Percentiles rank a stretch among this genome's conserved stretches.
Evolutionary conservation across 1,284 basidiomycete species (phyloP).

Genomic region (Trichosporon coremiiforme): DNA sequence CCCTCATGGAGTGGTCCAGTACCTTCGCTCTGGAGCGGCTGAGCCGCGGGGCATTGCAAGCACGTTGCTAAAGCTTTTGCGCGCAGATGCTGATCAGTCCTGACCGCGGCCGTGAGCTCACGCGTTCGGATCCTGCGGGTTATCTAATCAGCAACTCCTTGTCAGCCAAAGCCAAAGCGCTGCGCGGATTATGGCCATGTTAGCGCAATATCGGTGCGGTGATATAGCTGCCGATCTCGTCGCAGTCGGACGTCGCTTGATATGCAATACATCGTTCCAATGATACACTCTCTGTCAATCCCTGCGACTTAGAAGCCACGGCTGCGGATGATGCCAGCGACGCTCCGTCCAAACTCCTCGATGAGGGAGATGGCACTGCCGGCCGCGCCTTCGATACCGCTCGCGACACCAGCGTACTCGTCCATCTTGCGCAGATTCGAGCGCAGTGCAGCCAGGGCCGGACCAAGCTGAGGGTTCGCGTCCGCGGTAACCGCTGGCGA

Average conservation of each 20-base stretch:
- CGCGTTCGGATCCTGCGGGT: background rate
- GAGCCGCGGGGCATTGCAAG: no score
- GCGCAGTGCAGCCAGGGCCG: slow-evolving; percentile 37
- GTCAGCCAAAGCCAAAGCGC: no score
- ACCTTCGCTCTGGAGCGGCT: no score
- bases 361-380: slow-evolving; percentile 40
- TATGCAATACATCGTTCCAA: slow-evolving; percentile 10
- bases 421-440: slow-evolving; percentile 38
- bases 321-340: slow-evolving; percentile 43
- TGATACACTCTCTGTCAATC: background rate
- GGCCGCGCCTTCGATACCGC: slow-evolving; percentile 37
- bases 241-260: no score
- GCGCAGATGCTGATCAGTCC: no score
- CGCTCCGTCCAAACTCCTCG: slow-evolving; percentile 39
- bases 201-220: background rate
- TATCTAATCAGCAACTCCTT: background rate
- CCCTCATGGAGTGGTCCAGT: no score
- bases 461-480: slow-evolving; percentile 39
- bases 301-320: slow-evolving; percentile 36
- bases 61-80: background rate
- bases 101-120: no score
- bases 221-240: no score
- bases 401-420: slow-evolving; percentile 22
- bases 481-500: background rate
- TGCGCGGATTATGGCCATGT: no score